These are phyloP conservation scores for Albifimbria verrucaria DNA, from an alignment of 2,329 filamentous ascomycete genomes.

Conservation along the genomic window DNA sequence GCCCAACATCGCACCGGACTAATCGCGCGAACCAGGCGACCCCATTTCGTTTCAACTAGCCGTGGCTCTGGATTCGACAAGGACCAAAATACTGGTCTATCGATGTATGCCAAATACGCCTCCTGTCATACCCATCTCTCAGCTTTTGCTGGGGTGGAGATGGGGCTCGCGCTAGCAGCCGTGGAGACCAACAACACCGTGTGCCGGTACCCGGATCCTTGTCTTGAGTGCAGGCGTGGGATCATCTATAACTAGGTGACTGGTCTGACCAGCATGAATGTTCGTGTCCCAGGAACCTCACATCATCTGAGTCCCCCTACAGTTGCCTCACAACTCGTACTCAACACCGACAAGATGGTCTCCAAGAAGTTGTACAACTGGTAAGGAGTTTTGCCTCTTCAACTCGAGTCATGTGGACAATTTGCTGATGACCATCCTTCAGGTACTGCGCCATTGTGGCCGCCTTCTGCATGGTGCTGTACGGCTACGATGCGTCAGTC, in stretches of 20 bases:
- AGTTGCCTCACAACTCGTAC: background rate
- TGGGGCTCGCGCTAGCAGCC: background rate
- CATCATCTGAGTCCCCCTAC: background rate
- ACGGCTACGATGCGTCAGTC: slow-evolving; percentile 71
- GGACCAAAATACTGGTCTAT: too few relatives aligned
- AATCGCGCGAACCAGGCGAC: too few relatives aligned
- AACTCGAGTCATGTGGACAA: background rate
- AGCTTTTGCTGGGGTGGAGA: background rate
- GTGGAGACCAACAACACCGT: background rate
- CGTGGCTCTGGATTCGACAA: too few relatives aligned
- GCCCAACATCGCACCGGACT: too few relatives aligned
- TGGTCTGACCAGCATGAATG: background rate
- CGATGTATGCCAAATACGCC: too few relatives aligned
- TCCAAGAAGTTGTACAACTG: slow-evolving; percentile 1
- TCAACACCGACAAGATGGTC: background rate
- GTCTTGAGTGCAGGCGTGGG: background rate
- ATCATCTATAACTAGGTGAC: background rate
- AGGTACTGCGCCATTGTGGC: slow-evolving; percentile 69
- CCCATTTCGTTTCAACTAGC: too few relatives aligned
- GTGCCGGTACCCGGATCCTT: background rate
- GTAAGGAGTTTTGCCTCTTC: background rate
- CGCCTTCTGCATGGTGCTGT: slow-evolving; percentile 71
- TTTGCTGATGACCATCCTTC: background rate
- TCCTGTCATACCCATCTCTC: too few relatives aligned
- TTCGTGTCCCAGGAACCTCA: background rate